Conservation (phyloP, 768 basidiomycete genomes). For the Trametes cinnabarina region DNA sequence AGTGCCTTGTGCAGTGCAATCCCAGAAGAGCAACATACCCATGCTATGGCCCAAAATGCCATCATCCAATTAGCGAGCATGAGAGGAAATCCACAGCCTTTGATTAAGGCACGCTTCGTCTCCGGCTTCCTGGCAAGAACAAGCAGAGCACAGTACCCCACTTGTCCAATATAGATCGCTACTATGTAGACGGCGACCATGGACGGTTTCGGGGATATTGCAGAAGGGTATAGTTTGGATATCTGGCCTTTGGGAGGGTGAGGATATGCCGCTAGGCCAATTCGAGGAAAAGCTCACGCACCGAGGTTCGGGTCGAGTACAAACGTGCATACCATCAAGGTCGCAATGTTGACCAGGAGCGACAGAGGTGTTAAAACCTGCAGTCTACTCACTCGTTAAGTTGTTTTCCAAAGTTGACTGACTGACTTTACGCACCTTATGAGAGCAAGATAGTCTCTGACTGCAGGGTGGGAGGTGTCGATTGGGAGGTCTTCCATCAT, state of each 20-base stretch:
- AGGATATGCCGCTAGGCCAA: not conserved
- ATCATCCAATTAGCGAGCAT: constrained; percentile 78
- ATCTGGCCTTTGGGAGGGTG: constrained; percentile 42
- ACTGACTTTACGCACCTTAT: constrained; percentile 43
- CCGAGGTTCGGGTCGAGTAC: constrained; percentile 66
- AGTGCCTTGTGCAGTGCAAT: not conserved
- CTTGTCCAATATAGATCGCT: constrained; percentile 59
- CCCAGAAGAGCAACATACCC: constrained; percentile 43
- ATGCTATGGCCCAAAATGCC: constrained; percentile 77
- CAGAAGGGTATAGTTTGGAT: constrained; percentile 54
- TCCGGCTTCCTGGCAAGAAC: constrained; percentile 69
- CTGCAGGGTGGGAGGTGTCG: constrained; percentile 51
- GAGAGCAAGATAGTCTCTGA: constrained; percentile 65
- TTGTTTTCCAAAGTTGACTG: not conserved
- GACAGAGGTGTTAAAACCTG: constrained; percentile 88
- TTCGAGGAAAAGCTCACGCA: constrained; percentile 22
- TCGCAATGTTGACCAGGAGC: constrained; percentile 75
- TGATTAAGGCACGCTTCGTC: constrained; percentile 74
- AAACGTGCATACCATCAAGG: constrained; percentile 64
- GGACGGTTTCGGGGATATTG: constrained; percentile 64
- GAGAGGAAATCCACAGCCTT: constrained; percentile 78
- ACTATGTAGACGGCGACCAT: constrained; percentile 61
- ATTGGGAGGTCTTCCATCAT: constrained; percentile 48
- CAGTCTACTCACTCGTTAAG: constrained; percentile 41
- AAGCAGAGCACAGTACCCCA: constrained; percentile 83